phyloP scores from a whole-genome alignment of 257 asterid species.

The Petrea volubilis region DNA sequence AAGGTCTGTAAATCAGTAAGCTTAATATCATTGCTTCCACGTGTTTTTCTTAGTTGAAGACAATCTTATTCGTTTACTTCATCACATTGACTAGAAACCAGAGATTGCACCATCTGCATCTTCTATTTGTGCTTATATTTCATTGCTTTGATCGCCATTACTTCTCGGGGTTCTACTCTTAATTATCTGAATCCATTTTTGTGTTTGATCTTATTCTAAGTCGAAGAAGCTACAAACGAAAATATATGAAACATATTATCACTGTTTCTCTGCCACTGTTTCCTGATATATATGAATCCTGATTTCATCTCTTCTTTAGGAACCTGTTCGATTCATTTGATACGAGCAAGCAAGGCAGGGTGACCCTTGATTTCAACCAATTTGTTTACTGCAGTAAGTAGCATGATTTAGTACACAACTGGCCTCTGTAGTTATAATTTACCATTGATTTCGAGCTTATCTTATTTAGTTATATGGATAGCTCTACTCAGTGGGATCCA shows the following conservation, averaged over 20 bases:
- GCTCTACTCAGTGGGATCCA: too few species aligned
- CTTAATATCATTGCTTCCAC: conserved; percentile 2
- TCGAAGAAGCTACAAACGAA: neutral
- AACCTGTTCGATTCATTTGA: conserved; percentile 78
- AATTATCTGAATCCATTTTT: neutral
- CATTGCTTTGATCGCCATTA: neutral
- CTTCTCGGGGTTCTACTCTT: neutral
- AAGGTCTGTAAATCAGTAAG: conserved; percentile 41
- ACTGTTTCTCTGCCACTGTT: neutral
- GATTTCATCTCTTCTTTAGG: conserved; percentile 35
- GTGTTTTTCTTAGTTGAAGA: conserved; percentile 14
- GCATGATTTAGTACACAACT: neutral
- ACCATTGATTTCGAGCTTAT: neutral
- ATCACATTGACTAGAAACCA: neutral
- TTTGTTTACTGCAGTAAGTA: conserved; percentile 81
- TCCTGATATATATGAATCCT: neutral
- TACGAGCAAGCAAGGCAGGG: conserved; percentile 78
- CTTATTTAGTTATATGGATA: neutral
- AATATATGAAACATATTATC: neutral
- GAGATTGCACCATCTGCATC: neutral
- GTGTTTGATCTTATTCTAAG: neutral
- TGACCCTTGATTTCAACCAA: conserved; percentile 82
- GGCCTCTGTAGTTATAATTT: neutral
- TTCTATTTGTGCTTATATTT: neutral
- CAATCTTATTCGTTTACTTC: neutral